Evolutionary conservation across 768 basidiomycete genomes (phyloP).

Genomic region (Suillus ampliporus): DNA sequence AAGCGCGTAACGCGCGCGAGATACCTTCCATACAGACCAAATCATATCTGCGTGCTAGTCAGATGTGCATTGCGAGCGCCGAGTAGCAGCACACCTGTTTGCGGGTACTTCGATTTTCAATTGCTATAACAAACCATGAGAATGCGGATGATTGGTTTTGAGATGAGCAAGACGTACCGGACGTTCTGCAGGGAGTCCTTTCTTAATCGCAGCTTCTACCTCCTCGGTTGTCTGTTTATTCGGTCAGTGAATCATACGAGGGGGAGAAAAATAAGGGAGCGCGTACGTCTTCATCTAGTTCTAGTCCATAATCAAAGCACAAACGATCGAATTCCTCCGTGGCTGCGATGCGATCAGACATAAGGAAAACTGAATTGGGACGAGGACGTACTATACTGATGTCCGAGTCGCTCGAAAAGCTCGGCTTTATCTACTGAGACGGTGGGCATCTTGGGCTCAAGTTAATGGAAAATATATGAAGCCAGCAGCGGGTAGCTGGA

Average conservation of each 20-base stretch:
- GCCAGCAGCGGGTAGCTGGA: constrained; percentile 3
- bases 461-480: not conserved
- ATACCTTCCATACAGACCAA: constrained; percentile 97
- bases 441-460: constrained; percentile 75
- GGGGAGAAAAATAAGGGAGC: not conserved
- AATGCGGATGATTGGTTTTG: too few species aligned
- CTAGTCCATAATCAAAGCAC: constrained; percentile 96
- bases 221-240: constrained; percentile 82
- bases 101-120: constrained; percentile 98
- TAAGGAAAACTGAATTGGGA: not conserved
- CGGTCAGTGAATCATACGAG: constrained; percentile 9
- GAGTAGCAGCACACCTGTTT: constrained; percentile 67
- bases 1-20: constrained; percentile 82
- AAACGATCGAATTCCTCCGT: constrained; percentile 94
- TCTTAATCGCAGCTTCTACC: constrained; percentile 80
- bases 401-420: constrained; percentile 86
- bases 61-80: constrained; percentile 13
- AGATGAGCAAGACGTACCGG: constrained; percentile 53
- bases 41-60: constrained; percentile 74
- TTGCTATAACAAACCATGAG: constrained; percentile 60
- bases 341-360: constrained; percentile 54
- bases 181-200: constrained; percentile 83
- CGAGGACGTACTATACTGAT: constrained; percentile 68
- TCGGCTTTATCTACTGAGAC: constrained; percentile 95
- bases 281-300: constrained; percentile 96